phyloP scores from a whole-genome alignment of 805 yeast species.

The Schwanniomyces polymorphus region DNA sequence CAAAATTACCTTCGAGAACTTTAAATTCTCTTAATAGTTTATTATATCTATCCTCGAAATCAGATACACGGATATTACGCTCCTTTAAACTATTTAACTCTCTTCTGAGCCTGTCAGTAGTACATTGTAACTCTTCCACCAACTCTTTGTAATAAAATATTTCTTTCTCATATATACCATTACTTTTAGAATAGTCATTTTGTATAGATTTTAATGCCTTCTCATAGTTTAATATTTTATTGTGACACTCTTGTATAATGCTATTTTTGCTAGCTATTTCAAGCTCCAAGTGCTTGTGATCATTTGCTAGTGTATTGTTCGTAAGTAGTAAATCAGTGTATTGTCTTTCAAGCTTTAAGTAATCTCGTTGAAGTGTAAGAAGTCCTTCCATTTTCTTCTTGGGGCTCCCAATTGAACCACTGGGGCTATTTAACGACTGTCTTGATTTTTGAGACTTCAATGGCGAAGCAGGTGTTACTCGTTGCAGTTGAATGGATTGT shows the following conservation, averaged over 20 bases:
- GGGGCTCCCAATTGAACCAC: background rate
- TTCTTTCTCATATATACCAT: slow-evolving; percentile 29
- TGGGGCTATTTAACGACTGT: slow-evolving; percentile 9
- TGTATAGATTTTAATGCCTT: slow-evolving; percentile 24
- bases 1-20: slow-evolving; percentile 49
- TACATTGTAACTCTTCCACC: slow-evolving; percentile 30
- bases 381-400: slow-evolving; percentile 5
- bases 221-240: slow-evolving; percentile 25
- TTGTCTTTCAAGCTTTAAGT: slow-evolving; percentile 13
- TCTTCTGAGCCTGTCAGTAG: slow-evolving; percentile 17
- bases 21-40: slow-evolving; percentile 33
- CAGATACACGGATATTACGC: slow-evolving; percentile 6
- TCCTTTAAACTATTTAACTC: slow-evolving; percentile 13
- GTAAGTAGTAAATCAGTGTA: slow-evolving; percentile 33
- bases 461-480: slow-evolving; percentile 7
- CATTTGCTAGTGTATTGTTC: slow-evolving; percentile 22
- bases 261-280: slow-evolving; percentile 25
- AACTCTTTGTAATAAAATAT: slow-evolving; percentile 30
- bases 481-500: slow-evolving; percentile 4
- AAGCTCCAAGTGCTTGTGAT: slow-evolving; percentile 29
- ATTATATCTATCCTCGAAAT: slow-evolving; percentile 25
- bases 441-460: slow-evolving; percentile 11
- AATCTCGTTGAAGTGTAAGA: slow-evolving; percentile 7
- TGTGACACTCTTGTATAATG: slow-evolving; percentile 26
- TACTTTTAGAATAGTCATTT: slow-evolving; percentile 25